Evolutionary conservation across 495 filamentous ascomycete genomes (phyloP), one percentile per base, ranked within the genome.

Genomic region (Antarctomyces pellizariae): DNA sequence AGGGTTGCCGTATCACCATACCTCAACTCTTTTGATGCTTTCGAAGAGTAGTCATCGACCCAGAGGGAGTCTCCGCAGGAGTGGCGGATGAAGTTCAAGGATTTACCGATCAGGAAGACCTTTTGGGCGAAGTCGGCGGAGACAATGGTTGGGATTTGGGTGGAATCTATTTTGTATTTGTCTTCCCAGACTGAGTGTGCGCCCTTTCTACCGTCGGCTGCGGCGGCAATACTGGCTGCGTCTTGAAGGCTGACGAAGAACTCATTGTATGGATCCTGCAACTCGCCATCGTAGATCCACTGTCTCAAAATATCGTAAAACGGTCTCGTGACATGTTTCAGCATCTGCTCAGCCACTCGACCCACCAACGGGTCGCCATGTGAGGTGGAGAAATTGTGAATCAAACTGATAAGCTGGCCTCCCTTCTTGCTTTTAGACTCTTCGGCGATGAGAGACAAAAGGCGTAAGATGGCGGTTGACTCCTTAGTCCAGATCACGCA

Each of bases 271-370:
- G 89, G 89, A 52, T 99, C 89, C 9, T 75, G 80, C 11, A 99
- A 63, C 52, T 99, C 89, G 28, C 89, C 89, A 43, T 95, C 84
- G 44, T 95, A 99, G 26, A 95, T 92, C 89, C 89, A 99, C 34
- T 75, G 69, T 27, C 83, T 69, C 30, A 95, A 60, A 64, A 93
- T 95, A 36, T 84, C 75, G 45, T 99, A 99, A 43, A 93, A 99
- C 2, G 89, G 89, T 20, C 75, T 60, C n/a, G 89, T 99, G 17
- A 95, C 67, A 42, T 79, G 75, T n/a, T 60, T 58, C 9, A 99
- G 57, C 25, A 99, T 62, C 13, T 86, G 76, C 44, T 99, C 89
- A 2, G 86, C 89, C 52, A 93, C 93, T 3, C 73, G 71, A 35
- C 75, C 71, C 13, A 99, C 83, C 35, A 93, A 82, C 2, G 86